These are phyloP conservation scores for Solanum lycopersicoides DNA, from an alignment of 257 asterid genomes.

Conservation along the genomic window DNA sequence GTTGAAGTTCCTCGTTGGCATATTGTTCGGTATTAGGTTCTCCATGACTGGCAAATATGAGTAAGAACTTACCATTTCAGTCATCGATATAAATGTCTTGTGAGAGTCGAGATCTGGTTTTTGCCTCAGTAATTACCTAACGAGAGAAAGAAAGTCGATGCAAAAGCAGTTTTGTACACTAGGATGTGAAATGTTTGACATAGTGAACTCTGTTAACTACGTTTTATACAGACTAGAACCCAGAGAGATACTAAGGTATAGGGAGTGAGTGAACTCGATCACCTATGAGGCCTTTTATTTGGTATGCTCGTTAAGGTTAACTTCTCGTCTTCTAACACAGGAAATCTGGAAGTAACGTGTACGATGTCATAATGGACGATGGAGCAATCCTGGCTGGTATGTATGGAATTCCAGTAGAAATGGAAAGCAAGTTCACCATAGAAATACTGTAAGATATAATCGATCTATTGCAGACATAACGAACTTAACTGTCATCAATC, in stretches of 20 bases:
- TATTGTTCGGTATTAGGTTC: constrained; percentile 60
- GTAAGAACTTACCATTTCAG: constrained; percentile 28
- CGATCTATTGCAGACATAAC: not conserved
- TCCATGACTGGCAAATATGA: constrained; percentile 74
- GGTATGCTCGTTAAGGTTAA: not conserved
- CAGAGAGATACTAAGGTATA: not conserved
- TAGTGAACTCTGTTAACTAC: not conserved
- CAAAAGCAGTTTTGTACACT: not conserved
- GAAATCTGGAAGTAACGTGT: constrained; percentile 47
- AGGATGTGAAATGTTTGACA: not conserved
- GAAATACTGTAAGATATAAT: constrained; percentile 50
- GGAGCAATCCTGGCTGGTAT: constrained; percentile 84
- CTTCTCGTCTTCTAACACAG: constrained; percentile 12
- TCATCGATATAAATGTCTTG: not conserved
- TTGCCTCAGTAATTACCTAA: not conserved
- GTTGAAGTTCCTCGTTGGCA: constrained; percentile 65
- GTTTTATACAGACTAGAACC: not conserved
- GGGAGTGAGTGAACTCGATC: not conserved
- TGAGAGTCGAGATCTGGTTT: not conserved
- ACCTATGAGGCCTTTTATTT: not conserved
- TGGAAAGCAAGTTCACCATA: constrained; percentile 55
- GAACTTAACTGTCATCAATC: not conserved
- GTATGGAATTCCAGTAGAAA: constrained; percentile 74
- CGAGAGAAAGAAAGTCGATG: not conserved
- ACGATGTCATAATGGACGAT: constrained; percentile 73